Evolutionary conservation across 140 eudicot genomes (phyloP).

Genomic region (Stevia rebaudiana): DNA sequence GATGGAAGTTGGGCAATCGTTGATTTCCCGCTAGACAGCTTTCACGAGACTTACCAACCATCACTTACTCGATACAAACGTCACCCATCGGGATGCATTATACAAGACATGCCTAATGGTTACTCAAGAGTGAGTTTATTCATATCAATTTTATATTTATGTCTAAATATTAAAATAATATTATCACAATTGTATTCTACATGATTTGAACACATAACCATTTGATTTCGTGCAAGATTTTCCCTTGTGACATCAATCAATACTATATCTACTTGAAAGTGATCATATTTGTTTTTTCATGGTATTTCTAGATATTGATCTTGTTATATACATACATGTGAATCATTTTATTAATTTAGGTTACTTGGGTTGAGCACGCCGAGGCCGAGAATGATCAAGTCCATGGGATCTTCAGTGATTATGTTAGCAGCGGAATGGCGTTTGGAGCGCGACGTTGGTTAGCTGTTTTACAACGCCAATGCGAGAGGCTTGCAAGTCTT

Average conservation of each 20-base stretch:
- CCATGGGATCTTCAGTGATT: constrained; percentile 51
- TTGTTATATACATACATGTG: background rate
- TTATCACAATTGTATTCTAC: no score
- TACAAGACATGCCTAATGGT: constrained; percentile 99
- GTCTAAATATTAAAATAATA: no score
- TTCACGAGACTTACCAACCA: constrained; percentile 49
- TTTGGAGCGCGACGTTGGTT: constrained; percentile 95
- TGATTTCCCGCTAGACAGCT: constrained; percentile 82
- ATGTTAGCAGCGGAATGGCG: constrained; percentile 60
- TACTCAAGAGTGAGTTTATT: constrained; percentile 72
- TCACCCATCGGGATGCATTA: constrained; percentile 85
- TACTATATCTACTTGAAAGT: background rate
- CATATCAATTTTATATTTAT: background rate
- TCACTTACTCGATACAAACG: constrained; percentile 59
- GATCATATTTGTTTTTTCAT: no score
- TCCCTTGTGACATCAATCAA: no score
- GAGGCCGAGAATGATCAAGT: constrained; percentile 76
- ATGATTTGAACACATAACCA: no score
- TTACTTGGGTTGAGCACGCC: constrained; percentile 92
- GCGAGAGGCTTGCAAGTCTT: constrained; percentile 96
- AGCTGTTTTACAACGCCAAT: constrained; percentile 77
- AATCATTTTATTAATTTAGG: constrained; percentile 35
- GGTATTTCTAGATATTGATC: background rate
- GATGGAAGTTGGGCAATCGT: constrained; percentile 91
- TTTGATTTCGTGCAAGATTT: no score